These are phyloP conservation scores for Boletus rex-veris DNA, from an alignment of 768 basidiomycete genomes.

Conservation along the genomic window DNA sequence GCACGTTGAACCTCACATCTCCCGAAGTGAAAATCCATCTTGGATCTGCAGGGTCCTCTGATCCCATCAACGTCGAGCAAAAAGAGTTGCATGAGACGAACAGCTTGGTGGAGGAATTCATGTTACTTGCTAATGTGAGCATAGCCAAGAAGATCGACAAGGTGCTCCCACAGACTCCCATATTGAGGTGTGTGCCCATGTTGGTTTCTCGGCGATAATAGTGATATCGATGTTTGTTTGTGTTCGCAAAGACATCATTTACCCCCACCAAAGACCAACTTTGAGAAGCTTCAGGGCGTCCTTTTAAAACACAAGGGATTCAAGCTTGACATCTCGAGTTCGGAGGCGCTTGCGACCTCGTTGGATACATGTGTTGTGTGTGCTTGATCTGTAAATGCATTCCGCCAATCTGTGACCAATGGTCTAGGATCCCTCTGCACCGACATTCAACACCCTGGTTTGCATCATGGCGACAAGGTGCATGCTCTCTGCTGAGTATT, in stretches of 20 bases:
- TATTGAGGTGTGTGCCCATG: constrained; percentile 58
- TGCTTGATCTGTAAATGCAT: constrained; percentile 7
- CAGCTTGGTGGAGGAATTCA: constrained; percentile 96
- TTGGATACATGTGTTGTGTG: constrained; percentile 84
- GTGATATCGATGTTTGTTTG: background rate
- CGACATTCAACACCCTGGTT: constrained; percentile 95
- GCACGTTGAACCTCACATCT: constrained; percentile 96
- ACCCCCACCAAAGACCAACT: constrained; percentile 89
- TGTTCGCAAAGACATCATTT: constrained; percentile 67
- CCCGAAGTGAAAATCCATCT: constrained; percentile 98
- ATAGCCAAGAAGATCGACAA: constrained; percentile 92
- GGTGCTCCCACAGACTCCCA: constrained; percentile 92
- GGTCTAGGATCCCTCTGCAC: constrained; percentile 69
- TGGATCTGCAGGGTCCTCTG: constrained; percentile 88
- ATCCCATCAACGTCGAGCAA: constrained; percentile 96
- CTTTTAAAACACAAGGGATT: constrained; percentile 81
- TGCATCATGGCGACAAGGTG: constrained; percentile 99
- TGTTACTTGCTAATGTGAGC: constrained; percentile 95
- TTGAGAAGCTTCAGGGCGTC: constrained; percentile 93
- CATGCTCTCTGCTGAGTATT: constrained; percentile 98
- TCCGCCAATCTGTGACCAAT: background rate
- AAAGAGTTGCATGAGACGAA: constrained; percentile 93
- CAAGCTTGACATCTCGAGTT: constrained; percentile 84
- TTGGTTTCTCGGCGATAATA: background rate
- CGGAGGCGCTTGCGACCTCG: constrained; percentile 83